phyloP scores from a whole-genome alignment of 495 filamentous ascomycete species.

The Polyplosphaeria fusca region DNA sequence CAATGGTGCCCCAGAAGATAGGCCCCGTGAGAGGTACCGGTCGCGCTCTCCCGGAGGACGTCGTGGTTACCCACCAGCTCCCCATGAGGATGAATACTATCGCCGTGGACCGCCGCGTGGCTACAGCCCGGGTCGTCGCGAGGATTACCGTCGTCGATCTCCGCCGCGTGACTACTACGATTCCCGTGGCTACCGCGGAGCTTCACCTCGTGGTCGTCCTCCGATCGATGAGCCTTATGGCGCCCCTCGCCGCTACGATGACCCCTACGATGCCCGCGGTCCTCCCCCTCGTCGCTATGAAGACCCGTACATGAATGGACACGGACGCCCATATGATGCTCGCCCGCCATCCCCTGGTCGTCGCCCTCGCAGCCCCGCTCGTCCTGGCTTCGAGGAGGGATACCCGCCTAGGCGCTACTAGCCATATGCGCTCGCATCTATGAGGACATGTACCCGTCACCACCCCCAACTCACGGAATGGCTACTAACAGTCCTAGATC shows the following conservation, averaged over 20 bases:
- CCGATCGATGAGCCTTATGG: slow-evolving; percentile 79
- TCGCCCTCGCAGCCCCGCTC: slow-evolving; percentile 36
- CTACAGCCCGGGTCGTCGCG: slow-evolving; percentile 75
- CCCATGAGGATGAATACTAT: slow-evolving; percentile 56
- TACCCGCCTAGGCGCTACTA: slow-evolving; percentile 41
- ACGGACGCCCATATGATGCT: slow-evolving; percentile 54
- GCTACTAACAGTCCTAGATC: too few relatives aligned
- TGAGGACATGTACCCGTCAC: too few relatives aligned
- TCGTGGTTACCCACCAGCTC: slow-evolving; percentile 55
- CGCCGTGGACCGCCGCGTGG: slow-evolving; percentile 74
- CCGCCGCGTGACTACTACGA: slow-evolving; percentile 82
- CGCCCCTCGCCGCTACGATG: slow-evolving; percentile 44
- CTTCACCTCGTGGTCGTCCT: slow-evolving; percentile 64
- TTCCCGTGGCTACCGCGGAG: slow-evolving; percentile 67
- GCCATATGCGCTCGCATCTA: too few relatives aligned
- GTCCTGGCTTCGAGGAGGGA: slow-evolving; percentile 35
- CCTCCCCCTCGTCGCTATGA: slow-evolving; percentile 50
- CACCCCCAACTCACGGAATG: too few relatives aligned
- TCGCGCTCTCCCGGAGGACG: slow-evolving; percentile 74
- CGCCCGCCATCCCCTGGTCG: slow-evolving; percentile 53
- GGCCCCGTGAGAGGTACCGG: slow-evolving; percentile 65
- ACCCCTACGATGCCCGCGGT: slow-evolving; percentile 40
- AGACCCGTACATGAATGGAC: slow-evolving; percentile 65
- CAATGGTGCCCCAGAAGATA: slow-evolving; percentile 56
- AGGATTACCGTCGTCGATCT: slow-evolving; percentile 80